Evolutionary conservation across 106 monocot species (phyloP), one percentile per base, ranked within the genome.

Genomic region (Dactylorhiza incarnata): DNA sequence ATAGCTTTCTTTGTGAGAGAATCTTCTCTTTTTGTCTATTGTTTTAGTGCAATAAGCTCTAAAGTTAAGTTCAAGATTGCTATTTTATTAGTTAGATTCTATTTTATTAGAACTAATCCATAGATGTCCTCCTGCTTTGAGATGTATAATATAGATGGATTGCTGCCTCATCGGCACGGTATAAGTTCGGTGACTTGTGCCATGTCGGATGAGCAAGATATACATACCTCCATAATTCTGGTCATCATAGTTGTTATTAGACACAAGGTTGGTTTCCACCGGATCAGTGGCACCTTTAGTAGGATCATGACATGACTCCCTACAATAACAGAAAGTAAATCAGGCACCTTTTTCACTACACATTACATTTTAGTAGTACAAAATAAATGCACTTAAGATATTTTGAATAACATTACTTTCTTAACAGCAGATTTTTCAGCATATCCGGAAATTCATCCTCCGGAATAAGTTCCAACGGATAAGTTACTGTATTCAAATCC

Each of bases 211-310:
- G 37, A 37, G 69, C 69, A 45, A 69, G 45, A 3, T 46, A 65
- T 69, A 66, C 58, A 63, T 71, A 94, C 88, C 88, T 86, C 67
- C 46, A 67, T 68, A 16, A 37, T 45, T 73, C 79, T 81, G 59
- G 45, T 49, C 23, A 68, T 44, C 69, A 14, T 45, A 81, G 72
- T 74, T 59, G 29, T 26, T 45, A 59, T 48, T 17, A 75, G 69
- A 45, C 61, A 76, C 70, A 59, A 19, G 22, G 17, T 46, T 82
- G 16, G 17, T 23, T 6, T 89, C 78, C 71, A 52, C 71, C 15
- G 48, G 54, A 52, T 75, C 76, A 73, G 26, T 48, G 20, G 72
- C 53, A 3, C 44, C 75, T 44, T 50, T 71, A 48, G 62, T 72
- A 62, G 68, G 61, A 51, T 58, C 58, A 71, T 7, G 66, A 68